Base-by-base conservation (phyloP, 257 asterid genomes). In the Penstemon newberryi region DNA sequence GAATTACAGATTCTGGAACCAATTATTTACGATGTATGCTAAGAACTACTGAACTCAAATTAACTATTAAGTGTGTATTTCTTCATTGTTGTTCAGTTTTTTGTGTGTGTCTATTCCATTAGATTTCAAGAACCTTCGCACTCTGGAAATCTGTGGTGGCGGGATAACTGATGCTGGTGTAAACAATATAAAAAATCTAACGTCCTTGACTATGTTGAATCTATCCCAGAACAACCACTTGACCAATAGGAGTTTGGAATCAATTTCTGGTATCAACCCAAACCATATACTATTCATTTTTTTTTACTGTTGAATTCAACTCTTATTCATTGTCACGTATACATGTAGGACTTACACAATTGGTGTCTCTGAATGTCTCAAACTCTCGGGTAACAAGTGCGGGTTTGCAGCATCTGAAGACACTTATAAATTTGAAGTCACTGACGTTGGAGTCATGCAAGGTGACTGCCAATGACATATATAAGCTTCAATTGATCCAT, bases 131-230 rank as follows among this genome's bases (percentile, higher is more conserved):
- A 89, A 82, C 70, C 80, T 95, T 76, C 89, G 88, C 4, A 87
- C 98, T n/a, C 85, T 95, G 75, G 99, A 95, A 79, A 82, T 91
- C 70, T 95, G 99, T 46, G 96, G 99, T 6, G 99, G 99, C 13
- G 92, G 89, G 54, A 79, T 95, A 73, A 91, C 97, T 25, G 99
- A 95, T 81, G 84, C 77, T 52, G 99, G 97, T 15, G 99, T 95
- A 37, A 91, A 85, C 87, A 89, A 95, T 78, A 87, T 95, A 52
- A 95, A 89, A 80, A 97, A 89, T 61, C 97, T 95, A 51, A 85
- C 82, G n/a, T 86, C 90, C 65, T 81, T 95, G 55, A 81, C 87
- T 5, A 84, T 95, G 60, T 69, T 95, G 74, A 95, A 91, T 79
- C 88, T 95, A 39, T 95, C 98, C 61, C 99, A 95, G 82, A 95